Base-by-base conservation (phyloP, 768 basidiomycete species). In the Kwoniella mangroviensis region DNA sequence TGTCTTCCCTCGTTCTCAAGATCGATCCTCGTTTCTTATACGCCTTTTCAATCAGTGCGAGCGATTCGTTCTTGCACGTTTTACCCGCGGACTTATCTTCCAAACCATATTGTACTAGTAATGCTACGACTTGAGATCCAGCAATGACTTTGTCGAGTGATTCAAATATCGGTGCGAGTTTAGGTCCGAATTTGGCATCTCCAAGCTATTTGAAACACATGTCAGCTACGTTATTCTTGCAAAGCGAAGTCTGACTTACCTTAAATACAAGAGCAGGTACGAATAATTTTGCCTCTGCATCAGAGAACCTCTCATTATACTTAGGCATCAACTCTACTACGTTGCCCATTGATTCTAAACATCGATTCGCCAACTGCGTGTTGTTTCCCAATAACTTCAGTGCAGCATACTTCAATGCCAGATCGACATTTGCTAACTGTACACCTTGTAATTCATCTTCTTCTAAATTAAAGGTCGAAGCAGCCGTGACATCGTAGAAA, bases 371-470 rank as follows among this genome's bases (percentile, higher is more conserved):
- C 24, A 97, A 85, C 78, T 93, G 96, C 7, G 95, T 92, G 77
- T 95, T 94, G 51, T 94, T 90, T 82, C 95, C 92, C 71, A 96
- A 91, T 24, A 90, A 87, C 75, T 92, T 92, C 77, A 98, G 88
- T 1, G 94, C 96, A 34, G 90, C 88, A 75, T 98, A 99, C 86
- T 98, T 98, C 79, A 98, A 85, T 1, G 91, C 89, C 42, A 98
- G 86, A 82, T 99, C 97, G 56, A 93, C 89, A 79, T 94, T 98
- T 28, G 93, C 91, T 54, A 96, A 77, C 67, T 92, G 90, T 22
- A 91, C 84, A 45, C 86, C 87, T 79, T 88, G 88, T 21, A 90
- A 81, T 59, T 88, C 86, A 12, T 86, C 87, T 13, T 83, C 75
- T 7, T 83, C 64, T 21, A 86, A 67, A 1, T 85, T 87, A 64